phyloP scores from a whole-genome alignment of 306 rosid genomes.

The Canavalia ensiformis region DNA sequence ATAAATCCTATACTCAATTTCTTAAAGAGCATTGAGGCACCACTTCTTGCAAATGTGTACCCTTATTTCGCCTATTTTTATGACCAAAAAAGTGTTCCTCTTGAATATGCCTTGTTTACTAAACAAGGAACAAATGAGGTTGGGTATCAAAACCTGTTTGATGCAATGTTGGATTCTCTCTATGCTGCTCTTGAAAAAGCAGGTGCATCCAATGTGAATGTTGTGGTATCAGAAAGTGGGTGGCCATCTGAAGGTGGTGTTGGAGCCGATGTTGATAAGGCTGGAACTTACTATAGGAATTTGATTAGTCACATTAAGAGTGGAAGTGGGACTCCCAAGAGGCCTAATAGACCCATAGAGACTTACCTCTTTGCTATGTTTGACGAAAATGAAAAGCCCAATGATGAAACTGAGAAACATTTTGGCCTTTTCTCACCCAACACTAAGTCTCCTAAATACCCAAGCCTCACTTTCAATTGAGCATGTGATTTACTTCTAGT shows the following conservation, averaged over 20 bases:
- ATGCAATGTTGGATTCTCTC: constrained; percentile 63
- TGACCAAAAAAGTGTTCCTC: constrained; percentile 29
- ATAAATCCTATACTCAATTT: constrained; percentile 63
- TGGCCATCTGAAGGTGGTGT: constrained; percentile 74
- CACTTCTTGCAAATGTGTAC: constrained; percentile 78
- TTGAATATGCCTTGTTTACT: constrained; percentile 64
- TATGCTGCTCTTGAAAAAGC: constrained; percentile 74
- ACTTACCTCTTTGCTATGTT: constrained; percentile 65
- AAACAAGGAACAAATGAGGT: constrained; percentile 48
- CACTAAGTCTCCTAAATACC: constrained; percentile 58
- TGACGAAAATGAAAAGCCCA: constrained; percentile 63
- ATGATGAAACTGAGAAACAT: constrained; percentile 47
- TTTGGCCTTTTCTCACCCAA: constrained; percentile 59
- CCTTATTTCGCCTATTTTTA: constrained; percentile 57
- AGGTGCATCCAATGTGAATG: constrained; percentile 52
- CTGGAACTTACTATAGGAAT: constrained; percentile 60
- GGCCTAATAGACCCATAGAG: constrained; percentile 57
- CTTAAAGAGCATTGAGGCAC: constrained; percentile 56
- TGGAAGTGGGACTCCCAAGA: constrained; percentile 74
- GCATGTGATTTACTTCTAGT: background rate
- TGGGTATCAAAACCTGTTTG: constrained; percentile 68
- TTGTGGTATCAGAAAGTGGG: constrained; percentile 82
- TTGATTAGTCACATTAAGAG: constrained; percentile 60
- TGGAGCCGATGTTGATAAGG: constrained; percentile 57
- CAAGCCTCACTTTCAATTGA: constrained; percentile 45